phyloP scores from a whole-genome alignment of 2,329 filamentous ascomycete genomes.

The Emmonsiellopsis sp. region DNA sequence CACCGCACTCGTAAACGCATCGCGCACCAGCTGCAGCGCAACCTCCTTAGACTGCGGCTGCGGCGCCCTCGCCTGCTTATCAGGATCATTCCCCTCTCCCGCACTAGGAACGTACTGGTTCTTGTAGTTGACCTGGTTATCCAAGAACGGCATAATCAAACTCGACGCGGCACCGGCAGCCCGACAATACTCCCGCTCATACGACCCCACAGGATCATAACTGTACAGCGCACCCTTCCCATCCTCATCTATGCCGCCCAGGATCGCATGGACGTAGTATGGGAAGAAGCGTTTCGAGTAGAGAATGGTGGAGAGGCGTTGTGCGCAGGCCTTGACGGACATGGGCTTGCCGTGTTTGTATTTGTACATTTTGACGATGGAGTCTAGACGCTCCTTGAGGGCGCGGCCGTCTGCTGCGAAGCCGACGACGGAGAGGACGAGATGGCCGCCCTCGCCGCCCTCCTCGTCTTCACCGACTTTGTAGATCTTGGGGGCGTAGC shows the following conservation, averaged over 20 bases:
- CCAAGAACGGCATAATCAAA: slow-evolving; percentile 97
- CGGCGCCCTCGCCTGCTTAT: slow-evolving; percentile 51
- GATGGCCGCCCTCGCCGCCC: slow-evolving; percentile 71
- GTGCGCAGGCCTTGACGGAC: slow-evolving; percentile 86
- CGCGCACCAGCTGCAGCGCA: slow-evolving; percentile 82
- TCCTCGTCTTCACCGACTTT: slow-evolving; percentile 87
- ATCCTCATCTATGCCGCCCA: slow-evolving; percentile 89
- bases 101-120: slow-evolving; percentile 91
- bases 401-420: slow-evolving; percentile 93
- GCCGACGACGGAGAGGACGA: slow-evolving; percentile 87
- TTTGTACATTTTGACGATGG: slow-evolving; percentile 96
- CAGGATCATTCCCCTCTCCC: slow-evolving; percentile 69
- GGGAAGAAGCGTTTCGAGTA: slow-evolving; percentile 99
- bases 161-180: slow-evolving; percentile 86
- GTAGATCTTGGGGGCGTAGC: slow-evolving; percentile 92
- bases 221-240: slow-evolving; percentile 91
- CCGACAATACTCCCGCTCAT: slow-evolving; percentile 92
- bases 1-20: slow-evolving; percentile 95
- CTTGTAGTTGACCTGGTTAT: slow-evolving; percentile 99
- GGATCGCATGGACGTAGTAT: slow-evolving; percentile 92
- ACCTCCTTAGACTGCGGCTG: slow-evolving; percentile 61
- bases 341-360: slow-evolving; percentile 98
- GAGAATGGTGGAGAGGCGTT: slow-evolving; percentile 87
- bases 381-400: slow-evolving; percentile 85
- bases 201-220: slow-evolving; percentile 95